phyloP scores from a whole-genome alignment of 2,329 filamentous ascomycete species.

The Tolypocladium paradoxum region DNA sequence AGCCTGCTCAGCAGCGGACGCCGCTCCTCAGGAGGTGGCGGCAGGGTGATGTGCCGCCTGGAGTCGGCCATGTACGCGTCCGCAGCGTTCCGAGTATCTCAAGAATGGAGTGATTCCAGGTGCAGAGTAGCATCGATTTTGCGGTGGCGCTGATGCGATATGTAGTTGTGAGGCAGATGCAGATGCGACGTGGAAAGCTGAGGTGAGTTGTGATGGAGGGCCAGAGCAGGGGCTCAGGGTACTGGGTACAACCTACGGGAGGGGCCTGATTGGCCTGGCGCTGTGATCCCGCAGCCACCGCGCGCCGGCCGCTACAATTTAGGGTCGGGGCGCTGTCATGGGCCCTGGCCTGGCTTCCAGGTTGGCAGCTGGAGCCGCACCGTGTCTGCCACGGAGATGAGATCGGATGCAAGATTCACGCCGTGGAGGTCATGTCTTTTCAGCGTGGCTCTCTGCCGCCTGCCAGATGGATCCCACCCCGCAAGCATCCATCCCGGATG shows the following conservation, averaged over 20 bases:
- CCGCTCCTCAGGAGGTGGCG: constrained; percentile 19
- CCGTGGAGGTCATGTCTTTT: too few species aligned
- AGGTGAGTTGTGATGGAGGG: not conserved
- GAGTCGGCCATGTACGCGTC: constrained; percentile 9
- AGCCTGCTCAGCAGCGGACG: constrained; percentile 23
- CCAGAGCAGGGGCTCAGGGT: not conserved
- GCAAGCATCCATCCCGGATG: too few species aligned
- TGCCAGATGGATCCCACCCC: too few species aligned
- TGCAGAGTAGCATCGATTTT: not conserved
- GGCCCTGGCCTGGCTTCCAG: too few species aligned
- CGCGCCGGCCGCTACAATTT: not conserved
- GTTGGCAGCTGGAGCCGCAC: too few species aligned
- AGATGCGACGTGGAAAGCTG: not conserved
- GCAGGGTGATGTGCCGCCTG: constrained; percentile 19
- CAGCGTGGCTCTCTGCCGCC: too few species aligned
- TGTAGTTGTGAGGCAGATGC: not conserved
- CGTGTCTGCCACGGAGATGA: too few species aligned
- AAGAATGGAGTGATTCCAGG: not conserved
- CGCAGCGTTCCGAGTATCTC: not conserved
- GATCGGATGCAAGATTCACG: too few species aligned
- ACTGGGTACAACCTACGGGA: not conserved
- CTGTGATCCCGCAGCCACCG: not conserved
- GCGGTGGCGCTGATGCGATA: not conserved
- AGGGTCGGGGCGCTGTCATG: not conserved
- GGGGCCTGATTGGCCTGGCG: not conserved